Percentiles rank a stretch among this genome's conserved stretches.
Conservation (phyloP, 192 early-diverging fungal species). For the Endogone sp. region DNA sequence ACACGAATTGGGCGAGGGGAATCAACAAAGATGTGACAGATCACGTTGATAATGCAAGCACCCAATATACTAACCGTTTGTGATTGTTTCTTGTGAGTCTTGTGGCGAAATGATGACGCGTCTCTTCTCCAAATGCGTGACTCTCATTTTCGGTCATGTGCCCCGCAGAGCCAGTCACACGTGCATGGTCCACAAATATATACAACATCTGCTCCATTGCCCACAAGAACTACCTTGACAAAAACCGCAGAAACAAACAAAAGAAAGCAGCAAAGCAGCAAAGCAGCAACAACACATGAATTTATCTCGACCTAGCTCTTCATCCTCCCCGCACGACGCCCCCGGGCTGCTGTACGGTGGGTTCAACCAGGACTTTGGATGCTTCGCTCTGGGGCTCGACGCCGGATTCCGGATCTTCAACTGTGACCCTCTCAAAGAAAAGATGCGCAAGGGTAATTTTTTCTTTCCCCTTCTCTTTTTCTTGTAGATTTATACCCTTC, state of each 20-base stretch:
- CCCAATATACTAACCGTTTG: too few relatives aligned
- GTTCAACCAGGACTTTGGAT: constrained; percentile 84
- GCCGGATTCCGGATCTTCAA: constrained; percentile 83
- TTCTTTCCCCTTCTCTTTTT: not conserved
- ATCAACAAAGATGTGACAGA: too few relatives aligned
- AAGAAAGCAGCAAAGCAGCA: constrained; percentile 6
- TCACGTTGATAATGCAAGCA: too few relatives aligned
- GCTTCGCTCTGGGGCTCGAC: constrained; percentile 79
- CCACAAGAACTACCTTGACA: too few relatives aligned
- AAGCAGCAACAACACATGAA: constrained; percentile 24
- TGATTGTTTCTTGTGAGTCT: too few relatives aligned
- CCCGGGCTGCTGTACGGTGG: constrained; percentile 70
- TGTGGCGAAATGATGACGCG: too few relatives aligned
- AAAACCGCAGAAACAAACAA: not conserved
- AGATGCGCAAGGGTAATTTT: constrained; percentile 62
- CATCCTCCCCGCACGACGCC: constrained; percentile 41
- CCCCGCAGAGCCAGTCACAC: too few relatives aligned
- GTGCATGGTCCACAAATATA: too few relatives aligned
- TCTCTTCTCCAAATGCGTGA: too few relatives aligned
- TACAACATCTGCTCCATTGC: too few relatives aligned
- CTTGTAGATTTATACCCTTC: not conserved
- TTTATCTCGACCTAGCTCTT: constrained; percentile 39
- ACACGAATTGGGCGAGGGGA: too few relatives aligned
- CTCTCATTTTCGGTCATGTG: too few relatives aligned
- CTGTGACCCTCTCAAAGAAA: constrained; percentile 79